A percentile compares a stretch with the other conserved stretches of the same genome.
Conservation (phyloP, 2,329 filamentous ascomycete species). For the Penicillium concentricum region DNA sequence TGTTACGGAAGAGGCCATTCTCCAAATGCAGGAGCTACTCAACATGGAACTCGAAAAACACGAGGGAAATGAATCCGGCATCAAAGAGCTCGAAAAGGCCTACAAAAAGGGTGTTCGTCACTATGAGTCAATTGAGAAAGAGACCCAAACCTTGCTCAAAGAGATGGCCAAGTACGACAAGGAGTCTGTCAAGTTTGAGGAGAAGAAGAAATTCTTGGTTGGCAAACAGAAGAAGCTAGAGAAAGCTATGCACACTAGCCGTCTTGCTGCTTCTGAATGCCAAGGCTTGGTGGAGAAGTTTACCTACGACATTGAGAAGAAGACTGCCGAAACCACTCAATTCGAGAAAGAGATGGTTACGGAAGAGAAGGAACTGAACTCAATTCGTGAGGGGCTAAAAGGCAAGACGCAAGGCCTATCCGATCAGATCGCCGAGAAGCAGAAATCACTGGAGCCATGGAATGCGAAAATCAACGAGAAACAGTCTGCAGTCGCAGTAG, state of each 20-base stretch:
- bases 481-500: constrained; percentile 88
- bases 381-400: constrained; percentile 83
- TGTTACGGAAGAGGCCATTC: constrained; percentile 84
- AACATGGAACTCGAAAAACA: constrained; percentile 89
- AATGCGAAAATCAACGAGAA: constrained; percentile 96
- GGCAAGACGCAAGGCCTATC: constrained; percentile 95
- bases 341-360: constrained; percentile 73
- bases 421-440: constrained; percentile 85
- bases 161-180: constrained; percentile 93
- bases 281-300: constrained; percentile 76
- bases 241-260: constrained; percentile 76
- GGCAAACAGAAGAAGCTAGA: constrained; percentile 94
- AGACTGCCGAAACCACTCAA: constrained; percentile 68
- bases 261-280: constrained; percentile 71
- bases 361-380: constrained; percentile 78
- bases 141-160: constrained; percentile 74
- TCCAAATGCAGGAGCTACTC: constrained; percentile 84
- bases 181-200: constrained; percentile 94
- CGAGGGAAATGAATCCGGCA: constrained; percentile 81
- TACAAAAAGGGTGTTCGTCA: constrained; percentile 82
- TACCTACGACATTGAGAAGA: constrained; percentile 72
- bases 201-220: constrained; percentile 90
- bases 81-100: constrained; percentile 82
- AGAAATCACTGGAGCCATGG: constrained; percentile 95
- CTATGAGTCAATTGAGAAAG: constrained; percentile 77